Evolutionary conservation across 2,329 filamentous ascomycete species (phyloP).

Genomic region (Fusarium tuaranense): DNA sequence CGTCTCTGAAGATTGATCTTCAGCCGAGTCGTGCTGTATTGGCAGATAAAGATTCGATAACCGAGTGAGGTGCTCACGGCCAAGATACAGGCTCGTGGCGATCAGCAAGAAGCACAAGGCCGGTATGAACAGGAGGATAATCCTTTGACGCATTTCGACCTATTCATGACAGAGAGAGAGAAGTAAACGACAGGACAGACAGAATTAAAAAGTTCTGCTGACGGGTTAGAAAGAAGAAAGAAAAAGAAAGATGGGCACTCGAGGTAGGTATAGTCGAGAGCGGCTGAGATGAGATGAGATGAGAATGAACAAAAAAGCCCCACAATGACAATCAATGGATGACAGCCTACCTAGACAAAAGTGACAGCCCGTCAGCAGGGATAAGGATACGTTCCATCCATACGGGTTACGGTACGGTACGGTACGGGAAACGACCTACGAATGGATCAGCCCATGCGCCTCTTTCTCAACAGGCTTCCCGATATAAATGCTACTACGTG

Average conservation of each 20-base stretch:
- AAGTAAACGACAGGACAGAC: background rate
- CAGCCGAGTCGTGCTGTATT: conserved; percentile 1
- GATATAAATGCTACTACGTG: conserved; percentile 18
- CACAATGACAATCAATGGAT: background rate
- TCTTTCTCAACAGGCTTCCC: background rate
- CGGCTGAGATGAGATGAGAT: conserved; percentile 13
- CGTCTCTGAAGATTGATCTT: background rate
- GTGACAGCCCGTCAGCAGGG: conserved; percentile 9
- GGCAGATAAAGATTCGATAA: conserved; percentile 33
- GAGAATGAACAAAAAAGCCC: conserved; percentile 11
- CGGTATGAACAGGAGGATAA: conserved; percentile 33
- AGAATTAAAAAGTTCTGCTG: background rate
- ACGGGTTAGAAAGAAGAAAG: background rate
- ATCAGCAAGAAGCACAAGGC: conserved; percentile 34
- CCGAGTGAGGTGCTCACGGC: conserved; percentile 37
- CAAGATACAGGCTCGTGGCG: conserved; percentile 34
- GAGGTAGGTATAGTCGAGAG: background rate
- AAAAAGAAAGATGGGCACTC: background rate
- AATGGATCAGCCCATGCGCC: conserved; percentile 19
- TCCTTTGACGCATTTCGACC: conserved; percentile 35
- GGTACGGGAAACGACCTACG: background rate
- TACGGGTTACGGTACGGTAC: no score
- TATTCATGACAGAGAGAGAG: background rate
- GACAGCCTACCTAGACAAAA: background rate
- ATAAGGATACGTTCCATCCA: background rate